phyloP scores from a whole-genome alignment of 305 asterid genomes.

The Solanum aculeatissimum region DNA sequence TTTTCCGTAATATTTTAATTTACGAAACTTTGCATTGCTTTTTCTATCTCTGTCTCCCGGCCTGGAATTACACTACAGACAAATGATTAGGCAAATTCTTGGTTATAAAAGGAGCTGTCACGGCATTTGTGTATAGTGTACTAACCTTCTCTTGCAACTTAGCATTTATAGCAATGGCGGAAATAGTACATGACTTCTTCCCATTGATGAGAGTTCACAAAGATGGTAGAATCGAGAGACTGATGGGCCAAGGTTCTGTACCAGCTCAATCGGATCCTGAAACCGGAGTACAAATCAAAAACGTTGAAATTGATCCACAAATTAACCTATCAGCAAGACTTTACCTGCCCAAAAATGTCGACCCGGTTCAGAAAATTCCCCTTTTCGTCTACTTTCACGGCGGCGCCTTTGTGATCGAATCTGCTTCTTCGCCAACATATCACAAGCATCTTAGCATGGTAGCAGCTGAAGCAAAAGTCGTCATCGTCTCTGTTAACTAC shows the following conservation, averaged over 20 bases:
- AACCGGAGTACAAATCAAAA: slow-evolving; percentile 36
- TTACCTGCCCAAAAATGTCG: slow-evolving; percentile 25
- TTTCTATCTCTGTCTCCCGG: no score
- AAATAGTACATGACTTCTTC: slow-evolving; percentile 23
- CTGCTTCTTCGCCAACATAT: slow-evolving; percentile 38
- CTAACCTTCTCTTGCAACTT: not conserved
- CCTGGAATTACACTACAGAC: no score
- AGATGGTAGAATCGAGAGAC: slow-evolving; percentile 38
- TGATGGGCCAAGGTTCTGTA: slow-evolving; percentile 5
- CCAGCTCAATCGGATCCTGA: slow-evolving; percentile 26
- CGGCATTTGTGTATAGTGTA: not conserved
- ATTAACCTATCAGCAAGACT: slow-evolving; percentile 34
- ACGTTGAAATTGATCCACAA: slow-evolving; percentile 13
- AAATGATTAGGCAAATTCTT: no score
- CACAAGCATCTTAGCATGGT: slow-evolving; percentile 27
- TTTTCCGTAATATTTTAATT: no score
- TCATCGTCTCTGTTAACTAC: slow-evolving; percentile 52
- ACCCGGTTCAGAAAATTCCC: slow-evolving; percentile 25
- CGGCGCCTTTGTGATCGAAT: slow-evolving; percentile 48
- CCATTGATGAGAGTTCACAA: slow-evolving; percentile 31
- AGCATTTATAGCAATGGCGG: slow-evolving; percentile 4
- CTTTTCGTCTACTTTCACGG: slow-evolving; percentile 61
- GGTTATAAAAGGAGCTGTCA: not conserved
- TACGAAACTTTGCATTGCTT: no score
- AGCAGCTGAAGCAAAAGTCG: slow-evolving; percentile 27